phyloP scores from a whole-genome alignment of 1,139 yeast genomes.

The Eremothecium sinecaudum region DNA sequence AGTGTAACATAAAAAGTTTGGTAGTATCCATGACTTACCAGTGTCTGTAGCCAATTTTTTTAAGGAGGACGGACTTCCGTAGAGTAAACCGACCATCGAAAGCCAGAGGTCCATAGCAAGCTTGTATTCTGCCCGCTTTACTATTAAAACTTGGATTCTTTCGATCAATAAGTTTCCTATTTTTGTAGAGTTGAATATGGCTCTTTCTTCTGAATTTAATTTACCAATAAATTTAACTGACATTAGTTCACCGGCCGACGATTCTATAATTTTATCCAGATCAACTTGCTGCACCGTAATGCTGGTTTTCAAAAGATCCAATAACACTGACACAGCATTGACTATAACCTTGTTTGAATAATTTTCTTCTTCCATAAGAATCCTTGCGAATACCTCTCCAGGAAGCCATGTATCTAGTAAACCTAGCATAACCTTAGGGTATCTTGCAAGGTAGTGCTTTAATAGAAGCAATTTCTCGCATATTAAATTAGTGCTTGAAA shows the following conservation, averaged over 20 bases:
- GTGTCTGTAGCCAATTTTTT: constrained; percentile 7
- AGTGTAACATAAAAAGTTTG: constrained; percentile 17
- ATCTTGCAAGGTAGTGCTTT: constrained; percentile 19
- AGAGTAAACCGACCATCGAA: constrained; percentile 22
- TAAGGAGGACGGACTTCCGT: constrained; percentile 12
- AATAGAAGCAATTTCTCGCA: constrained; percentile 23
- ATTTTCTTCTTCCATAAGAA: constrained; percentile 18
- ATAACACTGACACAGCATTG: constrained; percentile 17
- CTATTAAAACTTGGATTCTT: constrained; percentile 15
- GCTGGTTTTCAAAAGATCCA: constrained; percentile 22
- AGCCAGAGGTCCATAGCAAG: constrained; percentile 28
- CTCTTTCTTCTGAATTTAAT: background rate
- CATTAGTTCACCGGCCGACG: constrained; percentile 5
- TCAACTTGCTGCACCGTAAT: constrained; percentile 5
- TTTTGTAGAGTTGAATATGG: background rate
- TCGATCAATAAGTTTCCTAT: constrained; percentile 15
- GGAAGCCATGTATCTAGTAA: constrained; percentile 23
- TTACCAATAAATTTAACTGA: constrained; percentile 5
- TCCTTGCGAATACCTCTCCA: constrained; percentile 21
- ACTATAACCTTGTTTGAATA: constrained; percentile 16
- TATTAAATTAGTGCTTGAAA: constrained; percentile 21
- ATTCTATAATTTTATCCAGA: background rate
- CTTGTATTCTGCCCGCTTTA: constrained; percentile 17
- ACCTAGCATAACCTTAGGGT: constrained; percentile 19
- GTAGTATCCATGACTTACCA: constrained; percentile 17